Base-by-base conservation (phyloP, 768 basidiomycete species). In the Panellus pusillus region DNA sequence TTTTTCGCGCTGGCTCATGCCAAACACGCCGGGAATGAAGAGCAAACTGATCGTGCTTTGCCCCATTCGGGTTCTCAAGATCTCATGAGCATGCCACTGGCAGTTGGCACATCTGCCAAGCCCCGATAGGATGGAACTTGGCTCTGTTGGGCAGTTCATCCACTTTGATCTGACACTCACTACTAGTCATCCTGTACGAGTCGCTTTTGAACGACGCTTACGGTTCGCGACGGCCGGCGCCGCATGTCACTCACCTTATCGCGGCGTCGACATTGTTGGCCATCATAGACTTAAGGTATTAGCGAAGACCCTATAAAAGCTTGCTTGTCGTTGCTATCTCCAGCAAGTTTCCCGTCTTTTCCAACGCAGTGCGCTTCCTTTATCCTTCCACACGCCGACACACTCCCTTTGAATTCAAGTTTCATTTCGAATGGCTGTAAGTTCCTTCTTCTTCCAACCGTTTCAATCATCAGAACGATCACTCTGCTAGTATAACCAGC, bases 1-100 rank as follows among this genome's bases (percentile, higher is more conserved):
- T 42, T 73, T 67, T 59, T 70, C 67, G 50, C 70, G 72, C 9
- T 57, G 55, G 50, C 47, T 57, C 56, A 57, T 57, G 15, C 32
- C 32, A 35, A 35, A 35, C 3, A 7, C 32, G 32, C 7, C 6
- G 13, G 13, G 31, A 8, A 14, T 35, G 3, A 35, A 11, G 32
- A 14, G 32, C 32, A 14, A 32, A 35, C 8, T 35, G 32, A 35
- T 11, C 2, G 3, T 11, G 8, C 3, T 3, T 14, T 35, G 9
- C 32, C 14, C 32, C 32, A 35, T 35, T 8, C 32, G 32, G 32
- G 32, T 35, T 35, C 32, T 35, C 32, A 35, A 3, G 14, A 11
- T 35, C 32, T 35, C 32, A 35, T 11, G 14, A 11, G 32, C 14
- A 9, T 14, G 32, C 14, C 32, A 35, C 39, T 40, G 7, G n/a